Evolutionary conservation across 2,329 filamentous ascomycete genomes (phyloP).

Genomic region (Ophiostoma sp.): DNA sequence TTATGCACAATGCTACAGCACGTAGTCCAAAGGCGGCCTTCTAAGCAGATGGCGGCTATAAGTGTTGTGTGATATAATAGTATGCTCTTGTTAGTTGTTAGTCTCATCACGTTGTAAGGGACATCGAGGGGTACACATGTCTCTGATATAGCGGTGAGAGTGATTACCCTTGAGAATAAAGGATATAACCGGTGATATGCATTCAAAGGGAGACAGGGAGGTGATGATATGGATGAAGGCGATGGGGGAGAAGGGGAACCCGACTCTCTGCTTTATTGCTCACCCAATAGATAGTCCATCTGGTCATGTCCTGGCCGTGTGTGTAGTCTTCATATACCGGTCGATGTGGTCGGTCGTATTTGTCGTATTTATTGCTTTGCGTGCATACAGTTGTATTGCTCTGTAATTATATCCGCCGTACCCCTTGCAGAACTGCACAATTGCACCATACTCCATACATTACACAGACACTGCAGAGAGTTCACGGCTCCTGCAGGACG

Average conservation of each 20-base stretch:
- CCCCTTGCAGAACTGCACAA: background rate
- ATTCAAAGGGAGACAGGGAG: too few relatives aligned
- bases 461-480: background rate
- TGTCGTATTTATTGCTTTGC: background rate
- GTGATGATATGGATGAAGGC: too few relatives aligned
- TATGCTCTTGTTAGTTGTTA: too few relatives aligned
- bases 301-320: too few relatives aligned
- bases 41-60: background rate
- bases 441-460: background rate
- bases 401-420: too few relatives aligned
- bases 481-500: conserved; percentile 10
- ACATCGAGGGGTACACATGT: background rate
- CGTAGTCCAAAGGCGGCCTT: background rate
- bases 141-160: too few relatives aligned
- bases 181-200: too few relatives aligned
- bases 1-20: background rate
- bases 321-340: background rate
- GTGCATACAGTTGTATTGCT: too few relatives aligned
- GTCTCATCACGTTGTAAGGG: background rate
- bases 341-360: background rate
- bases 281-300: too few relatives aligned
- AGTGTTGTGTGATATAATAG: background rate
- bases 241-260: too few relatives aligned
- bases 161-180: too few relatives aligned
- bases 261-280: too few relatives aligned